Evolutionary conservation across 176 grass and related monocot species (phyloP).

Genomic region (Ensete ventricosum): DNA sequence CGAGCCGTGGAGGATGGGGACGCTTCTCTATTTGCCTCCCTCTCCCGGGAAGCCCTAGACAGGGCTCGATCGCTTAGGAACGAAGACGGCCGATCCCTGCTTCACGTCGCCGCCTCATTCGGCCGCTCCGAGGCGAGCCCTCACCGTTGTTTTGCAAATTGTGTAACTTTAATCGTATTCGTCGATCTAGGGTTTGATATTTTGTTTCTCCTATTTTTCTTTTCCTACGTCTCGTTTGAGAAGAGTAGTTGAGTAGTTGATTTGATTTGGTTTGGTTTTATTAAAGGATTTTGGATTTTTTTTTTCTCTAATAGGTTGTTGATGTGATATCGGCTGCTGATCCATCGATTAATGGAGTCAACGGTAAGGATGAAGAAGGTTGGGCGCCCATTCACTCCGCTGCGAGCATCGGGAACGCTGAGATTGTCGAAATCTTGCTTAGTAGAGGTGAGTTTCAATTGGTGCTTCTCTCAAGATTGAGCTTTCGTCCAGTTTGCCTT

Average conservation of each 20-base stretch:
- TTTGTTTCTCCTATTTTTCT: constrained; percentile 4
- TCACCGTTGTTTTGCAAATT: background rate
- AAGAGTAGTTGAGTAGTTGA: background rate
- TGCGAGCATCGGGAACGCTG: constrained; percentile 55
- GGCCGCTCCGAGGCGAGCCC: constrained; percentile 35
- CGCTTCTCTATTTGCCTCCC: constrained; percentile 35
- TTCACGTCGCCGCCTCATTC: constrained; percentile 73
- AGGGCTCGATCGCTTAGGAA: constrained; percentile 42
- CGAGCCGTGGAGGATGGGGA: constrained; percentile 57
- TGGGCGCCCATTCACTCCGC: constrained; percentile 84
- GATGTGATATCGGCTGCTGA: constrained; percentile 33
- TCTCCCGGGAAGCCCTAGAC: constrained; percentile 34
- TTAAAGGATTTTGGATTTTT: constrained; percentile 4
- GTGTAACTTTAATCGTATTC: background rate
- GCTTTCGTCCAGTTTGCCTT: constrained; percentile 1
- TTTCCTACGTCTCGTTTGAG: no score
- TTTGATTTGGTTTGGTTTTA: background rate
- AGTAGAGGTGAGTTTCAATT: constrained; percentile 36
- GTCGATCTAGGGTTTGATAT: background rate
- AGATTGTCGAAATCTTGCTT: constrained; percentile 60
- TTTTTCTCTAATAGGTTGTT: constrained; percentile 37
- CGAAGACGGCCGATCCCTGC: constrained; percentile 75
- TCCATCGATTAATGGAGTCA: constrained; percentile 39
- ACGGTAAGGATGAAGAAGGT: constrained; percentile 78
- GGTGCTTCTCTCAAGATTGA: background rate